phyloP scores from a whole-genome alignment of 768 basidiomycete genomes.

The Trametes punicea region DNA sequence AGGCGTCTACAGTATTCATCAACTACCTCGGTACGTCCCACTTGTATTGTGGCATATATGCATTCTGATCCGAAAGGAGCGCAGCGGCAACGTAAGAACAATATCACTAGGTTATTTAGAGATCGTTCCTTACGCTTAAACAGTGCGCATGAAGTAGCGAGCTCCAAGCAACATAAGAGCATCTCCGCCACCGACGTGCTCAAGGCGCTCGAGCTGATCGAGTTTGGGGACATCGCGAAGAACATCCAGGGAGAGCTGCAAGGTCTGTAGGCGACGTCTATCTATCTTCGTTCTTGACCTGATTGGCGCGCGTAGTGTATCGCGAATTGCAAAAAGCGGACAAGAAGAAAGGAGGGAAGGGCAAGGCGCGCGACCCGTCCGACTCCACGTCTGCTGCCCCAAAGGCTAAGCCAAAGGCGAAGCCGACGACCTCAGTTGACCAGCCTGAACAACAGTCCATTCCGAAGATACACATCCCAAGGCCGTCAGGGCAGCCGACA shows the following conservation, averaged over 20 bases:
- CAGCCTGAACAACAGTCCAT: slow-evolving; percentile 16
- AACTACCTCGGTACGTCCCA: slow-evolving; percentile 78
- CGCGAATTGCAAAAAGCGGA: slow-evolving; percentile 61
- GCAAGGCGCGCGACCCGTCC: slow-evolving; percentile 20
- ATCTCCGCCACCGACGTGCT: slow-evolving; percentile 89
- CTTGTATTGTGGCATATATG: background rate
- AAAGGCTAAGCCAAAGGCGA: slow-evolving; percentile 36
- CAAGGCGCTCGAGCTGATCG: slow-evolving; percentile 76
- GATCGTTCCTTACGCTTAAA: background rate
- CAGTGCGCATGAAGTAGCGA: slow-evolving; percentile 86
- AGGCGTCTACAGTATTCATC: slow-evolving; percentile 93
- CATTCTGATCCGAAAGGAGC: background rate
- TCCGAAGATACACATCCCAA: slow-evolving; percentile 28
- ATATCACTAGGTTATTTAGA: no score
- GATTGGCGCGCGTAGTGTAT: slow-evolving; percentile 45
- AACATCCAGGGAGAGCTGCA: slow-evolving; percentile 61
- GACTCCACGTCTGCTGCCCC: slow-evolving; percentile 26
- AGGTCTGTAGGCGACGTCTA: slow-evolving; percentile 37
- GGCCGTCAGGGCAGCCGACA: slow-evolving; percentile 15
- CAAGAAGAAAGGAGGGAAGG: slow-evolving; percentile 40
- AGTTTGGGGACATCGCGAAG: slow-evolving; percentile 69
- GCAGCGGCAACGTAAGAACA: slow-evolving; percentile 45
- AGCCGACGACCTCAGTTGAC: slow-evolving; percentile 6
- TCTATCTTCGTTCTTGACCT: background rate
- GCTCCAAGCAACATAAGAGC: slow-evolving; percentile 81